Base-by-base conservation (phyloP, 1,284 basidiomycete species). In the Phaffia rhodozyma region DNA sequence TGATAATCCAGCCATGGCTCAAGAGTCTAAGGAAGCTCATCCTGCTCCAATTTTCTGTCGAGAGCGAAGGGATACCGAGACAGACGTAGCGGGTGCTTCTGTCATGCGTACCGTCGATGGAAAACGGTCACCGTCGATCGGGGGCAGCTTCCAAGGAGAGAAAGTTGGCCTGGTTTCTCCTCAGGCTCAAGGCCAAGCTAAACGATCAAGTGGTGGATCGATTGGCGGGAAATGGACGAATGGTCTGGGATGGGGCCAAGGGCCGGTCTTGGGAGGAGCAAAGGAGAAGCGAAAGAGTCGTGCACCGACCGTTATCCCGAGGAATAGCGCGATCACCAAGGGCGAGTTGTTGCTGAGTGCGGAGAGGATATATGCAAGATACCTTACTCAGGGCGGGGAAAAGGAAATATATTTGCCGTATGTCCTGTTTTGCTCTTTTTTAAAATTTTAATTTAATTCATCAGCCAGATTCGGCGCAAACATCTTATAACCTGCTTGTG, bases 351-450 rank as follows among this genome's bases (percentile, higher is more conserved):
- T 96, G 69, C 87, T 86, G 21, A 90, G 88, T 49, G 94, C 94
- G 20, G 94, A 97, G 74, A 86, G 91, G 70, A 97, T 98, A 72
- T 97, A 87, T 78, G 86, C 87, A 71, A 84, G 91, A 55, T 98
- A 97, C 77, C 84, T 98, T 65, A 72, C 81, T 55, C 79, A 79
- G 5, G 81, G 81, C 1, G 78, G 79, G 20, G 81, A 82, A 70
- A 81, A 82, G 69, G 94, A 97, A 77, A 93, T 98, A 66, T 97
- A 97, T 75, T 85, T 98, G 23, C 94, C 94, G 74, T 75, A 62
- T 69, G 75, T 70, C 1, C 27, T 20, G 18, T 9, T 47, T 48
- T 55, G 6, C 27, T 32, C 11, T 34, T 21, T n/a, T n/a, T n/a
- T n/a, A n/a, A n/a, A n/a, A n/a, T n/a, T n/a, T n/a, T n/a, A n/a